Conservation (phyloP, 225 moss, liverwort and hornwort genomes). For the Asterella californica region DNA sequence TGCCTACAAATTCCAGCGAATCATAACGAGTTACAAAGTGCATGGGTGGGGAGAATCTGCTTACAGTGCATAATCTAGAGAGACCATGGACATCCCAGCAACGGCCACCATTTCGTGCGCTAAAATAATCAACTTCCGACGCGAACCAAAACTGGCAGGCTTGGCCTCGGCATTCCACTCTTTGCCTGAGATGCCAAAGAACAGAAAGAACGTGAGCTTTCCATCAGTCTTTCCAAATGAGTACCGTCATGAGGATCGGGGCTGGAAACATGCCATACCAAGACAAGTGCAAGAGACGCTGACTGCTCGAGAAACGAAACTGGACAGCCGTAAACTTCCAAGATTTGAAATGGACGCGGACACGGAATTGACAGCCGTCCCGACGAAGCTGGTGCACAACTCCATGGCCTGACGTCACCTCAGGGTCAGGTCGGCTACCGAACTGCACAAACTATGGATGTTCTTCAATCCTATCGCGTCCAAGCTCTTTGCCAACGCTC, state of each 20-base stretch:
- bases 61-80: slow-evolving; percentile 8
- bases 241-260: background rate
- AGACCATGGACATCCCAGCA: slow-evolving; percentile 1
- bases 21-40: background rate
- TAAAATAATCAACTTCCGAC: background rate
- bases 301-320: background rate
- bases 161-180: background rate
- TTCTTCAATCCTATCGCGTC: background rate
- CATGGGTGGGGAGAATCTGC: background rate
- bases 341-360: background rate
- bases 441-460: background rate
- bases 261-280: background rate
- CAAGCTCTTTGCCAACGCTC: background rate
- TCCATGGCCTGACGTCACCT: slow-evolving; percentile 14
- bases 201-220: background rate
- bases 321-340: background rate
- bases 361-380: background rate
- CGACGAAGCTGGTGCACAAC: background rate
- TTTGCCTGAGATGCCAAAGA: background rate
- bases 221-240: background rate
- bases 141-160: background rate
- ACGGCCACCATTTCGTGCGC: background rate
- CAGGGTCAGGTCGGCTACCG: background rate
- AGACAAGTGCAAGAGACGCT: background rate
- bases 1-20: too few relatives aligned